Conservation (phyloP, 441 rosid species). For the Viola pubescens region DNA sequence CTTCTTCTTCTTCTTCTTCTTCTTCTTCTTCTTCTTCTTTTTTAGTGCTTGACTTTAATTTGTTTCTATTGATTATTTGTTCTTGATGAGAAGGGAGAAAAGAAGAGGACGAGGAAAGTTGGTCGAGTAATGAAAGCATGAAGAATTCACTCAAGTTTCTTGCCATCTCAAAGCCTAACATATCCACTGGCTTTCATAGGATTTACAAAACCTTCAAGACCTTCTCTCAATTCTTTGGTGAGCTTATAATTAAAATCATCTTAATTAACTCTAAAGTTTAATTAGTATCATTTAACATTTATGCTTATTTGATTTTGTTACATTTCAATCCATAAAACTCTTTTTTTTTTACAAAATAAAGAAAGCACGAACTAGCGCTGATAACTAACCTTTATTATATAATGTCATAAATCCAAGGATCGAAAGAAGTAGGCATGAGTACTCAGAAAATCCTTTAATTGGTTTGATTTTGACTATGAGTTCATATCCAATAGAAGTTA, state of each 20-base stretch:
- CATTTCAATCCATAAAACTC: not conserved
- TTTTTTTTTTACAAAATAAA: too few relatives aligned
- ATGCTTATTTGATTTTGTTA: not conserved
- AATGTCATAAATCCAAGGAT: too few relatives aligned
- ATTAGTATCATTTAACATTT: too few relatives aligned
- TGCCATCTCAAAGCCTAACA: slow-evolving; percentile 51
- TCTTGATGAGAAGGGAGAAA: slow-evolving; percentile 24
- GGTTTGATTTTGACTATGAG: too few relatives aligned
- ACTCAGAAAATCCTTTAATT: too few relatives aligned
- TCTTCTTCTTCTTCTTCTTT: too few relatives aligned
- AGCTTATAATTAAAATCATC: not conserved
- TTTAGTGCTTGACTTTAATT: not conserved
- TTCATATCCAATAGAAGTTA: too few relatives aligned
- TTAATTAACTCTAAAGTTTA: too few relatives aligned
- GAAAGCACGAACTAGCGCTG: too few relatives aligned
- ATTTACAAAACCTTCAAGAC: slow-evolving; percentile 59
- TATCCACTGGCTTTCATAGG: slow-evolving; percentile 59
- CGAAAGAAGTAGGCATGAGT: too few relatives aligned
- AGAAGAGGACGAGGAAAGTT: slow-evolving; percentile 54
- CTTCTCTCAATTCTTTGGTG: slow-evolving; percentile 71
- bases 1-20: not conserved
- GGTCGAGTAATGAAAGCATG: slow-evolving; percentile 36
- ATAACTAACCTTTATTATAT: too few relatives aligned
- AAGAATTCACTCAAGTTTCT: slow-evolving; percentile 38
- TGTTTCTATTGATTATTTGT: not conserved